Base-by-base conservation (phyloP, 306 rosid species). In the Cucurbita maxima region DNA sequence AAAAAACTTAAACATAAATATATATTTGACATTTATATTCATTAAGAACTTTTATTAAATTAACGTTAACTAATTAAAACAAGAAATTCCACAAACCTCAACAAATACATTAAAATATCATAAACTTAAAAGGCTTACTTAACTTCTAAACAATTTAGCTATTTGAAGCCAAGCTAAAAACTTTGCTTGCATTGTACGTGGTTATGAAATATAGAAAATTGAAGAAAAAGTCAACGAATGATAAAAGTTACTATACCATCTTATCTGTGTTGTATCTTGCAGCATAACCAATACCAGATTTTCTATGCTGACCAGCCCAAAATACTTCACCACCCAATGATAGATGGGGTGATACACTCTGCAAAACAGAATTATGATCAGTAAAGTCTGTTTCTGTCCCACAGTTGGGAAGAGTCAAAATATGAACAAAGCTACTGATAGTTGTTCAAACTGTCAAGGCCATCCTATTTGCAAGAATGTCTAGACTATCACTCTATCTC, bases 281-380 rank as follows among this genome's bases (percentile, higher is more conserved):
- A 82, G 92, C 99, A 88, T 85, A 91, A 58, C 97, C 97, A 82
- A 89, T 77, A 67, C 99, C 97, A 48, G 99, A 95, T 81, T 89
- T 95, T 74, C 99, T 83, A 85, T 89, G 97, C 87, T 91, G 97
- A 82, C 99, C 97, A 77, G 97, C 92, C 99, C 99, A 95, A 89
- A 95, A 95, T 36, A 91, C 96, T 86, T 91, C 99, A 41, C 96
- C 99, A 3, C 99, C 99, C 89, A 95, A 58, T 14, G 99, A 85
- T 15, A 95, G 79, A 81, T 91, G 82, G 50, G 80, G 86, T 22
- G 96, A 80, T 75, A 95, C 90, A 59, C 99, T 91, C 97, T 95
- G 90, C 66, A 79, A 79, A 70, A n/a, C 54, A n/a, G 15, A 75
- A 52, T 12, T 22, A 22, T 69, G 30, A 69, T 70, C 45, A 70